Evolutionary conservation across 331 rosid genomes (phyloP), one percentile per base, ranked within the genome.

Genomic region (Acacia concinna): DNA sequence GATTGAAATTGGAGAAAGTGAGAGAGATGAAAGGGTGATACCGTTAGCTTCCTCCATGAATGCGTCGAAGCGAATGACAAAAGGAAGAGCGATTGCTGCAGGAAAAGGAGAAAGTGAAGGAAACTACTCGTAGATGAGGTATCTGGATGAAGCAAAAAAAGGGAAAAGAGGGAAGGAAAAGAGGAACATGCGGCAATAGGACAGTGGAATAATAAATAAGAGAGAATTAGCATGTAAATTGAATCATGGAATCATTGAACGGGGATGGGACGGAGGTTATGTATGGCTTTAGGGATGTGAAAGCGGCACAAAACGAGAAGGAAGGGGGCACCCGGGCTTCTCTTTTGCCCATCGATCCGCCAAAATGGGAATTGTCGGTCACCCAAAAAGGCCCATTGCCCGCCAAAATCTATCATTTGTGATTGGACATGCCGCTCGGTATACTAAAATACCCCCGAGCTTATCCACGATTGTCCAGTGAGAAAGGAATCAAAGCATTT

Each of bases 1-100:
- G 23, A 60, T 49, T 32, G 35, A 43, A 74, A 32, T 18, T 3
- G 68, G 4, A 68, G 28, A 10, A 37, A 31, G 41, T 4, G 35
- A n/a, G 21, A 2, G 4, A 37, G 17, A 32, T 6, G 47, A 59
- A 76, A 59, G 30, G 28, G 0, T 23, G 30, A 34, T 75, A 86
- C 92, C 86, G 2, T 83, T 78, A 54, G 87, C 51, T 82, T 84
- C 88, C 46, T 68, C 88, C 88, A 85, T 88, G 67, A 41, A 57
- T 38, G 6, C 13, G 46, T 83, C 46, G 73, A 83, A 15, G 62
- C 25, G 2, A 37, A 12, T 31, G 41, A 66, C 76, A 1, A 64
- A 57, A 27, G 23, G 38, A 37, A 46, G 28, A 44, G 21, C n/a
- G 37, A 75, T 8, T 46, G 35, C 25, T 20, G 59, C 8, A 44